Conservation (phyloP, 306 rosid genomes). For the Arachis hypogaea region DNA sequence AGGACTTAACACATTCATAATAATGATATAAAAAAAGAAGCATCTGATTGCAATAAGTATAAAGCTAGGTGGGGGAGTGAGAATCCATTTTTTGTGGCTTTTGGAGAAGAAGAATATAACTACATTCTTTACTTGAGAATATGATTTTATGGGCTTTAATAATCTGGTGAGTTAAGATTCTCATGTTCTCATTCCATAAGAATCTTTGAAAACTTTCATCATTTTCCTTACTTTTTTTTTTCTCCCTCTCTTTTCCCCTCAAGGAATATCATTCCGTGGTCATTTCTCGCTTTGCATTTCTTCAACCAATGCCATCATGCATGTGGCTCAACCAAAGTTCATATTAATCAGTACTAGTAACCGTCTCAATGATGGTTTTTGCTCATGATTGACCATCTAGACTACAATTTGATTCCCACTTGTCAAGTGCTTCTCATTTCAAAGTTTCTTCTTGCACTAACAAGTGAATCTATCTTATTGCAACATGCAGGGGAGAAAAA, state of each 20-base stretch:
- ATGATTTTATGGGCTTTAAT: slow-evolving; percentile 63
- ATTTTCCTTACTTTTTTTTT: slow-evolving; percentile 36
- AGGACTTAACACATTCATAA: slow-evolving; percentile 33
- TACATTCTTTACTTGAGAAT: slow-evolving; percentile 87
- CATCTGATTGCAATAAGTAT: slow-evolving; percentile 59
- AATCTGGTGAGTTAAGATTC: slow-evolving; percentile 67
- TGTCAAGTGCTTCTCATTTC: slow-evolving; percentile 44
- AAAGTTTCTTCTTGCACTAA: slow-evolving; percentile 45
- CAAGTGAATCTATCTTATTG: slow-evolving; percentile 43
- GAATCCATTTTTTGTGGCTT: slow-evolving; percentile 98
- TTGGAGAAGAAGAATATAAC: slow-evolving; percentile 66
- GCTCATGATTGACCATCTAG: slow-evolving; percentile 55
- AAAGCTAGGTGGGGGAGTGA: slow-evolving; percentile 67
- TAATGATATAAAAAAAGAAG: slow-evolving; percentile 47
- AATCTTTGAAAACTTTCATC: slow-evolving; percentile 54
- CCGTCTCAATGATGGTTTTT: slow-evolving; percentile 34
- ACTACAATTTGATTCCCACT: slow-evolving; percentile 42
- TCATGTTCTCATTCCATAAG: slow-evolving; percentile 71
- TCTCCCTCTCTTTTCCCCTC: slow-evolving; percentile 39
- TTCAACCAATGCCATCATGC: slow-evolving; percentile 55
- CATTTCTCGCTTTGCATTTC: slow-evolving; percentile 79
- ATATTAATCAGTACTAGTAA: slow-evolving; percentile 28
- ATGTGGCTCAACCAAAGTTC: slow-evolving; percentile 50
- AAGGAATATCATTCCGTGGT: slow-evolving; percentile 97
- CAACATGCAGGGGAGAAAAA: slow-evolving; percentile 37